Conservation (phyloP, 1,284 basidiomycete genomes). For the Sporisorium scitamineum region DNA sequence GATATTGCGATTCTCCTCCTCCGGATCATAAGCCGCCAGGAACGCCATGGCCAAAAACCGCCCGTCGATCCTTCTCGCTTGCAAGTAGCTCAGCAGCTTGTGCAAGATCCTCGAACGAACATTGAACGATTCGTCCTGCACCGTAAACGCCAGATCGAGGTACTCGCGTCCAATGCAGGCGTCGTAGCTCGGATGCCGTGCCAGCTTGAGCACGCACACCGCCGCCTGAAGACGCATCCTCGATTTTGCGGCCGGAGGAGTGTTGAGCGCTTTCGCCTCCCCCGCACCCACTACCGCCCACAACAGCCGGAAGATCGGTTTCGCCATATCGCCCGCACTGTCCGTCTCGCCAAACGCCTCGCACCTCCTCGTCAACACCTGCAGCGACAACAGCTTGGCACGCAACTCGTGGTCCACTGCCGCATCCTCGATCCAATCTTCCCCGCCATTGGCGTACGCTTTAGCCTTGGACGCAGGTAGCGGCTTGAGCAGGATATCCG, state of each 20-base stretch:
- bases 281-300: slow-evolving; percentile 49
- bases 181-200: slow-evolving; percentile 76
- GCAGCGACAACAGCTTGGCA: slow-evolving; percentile 49
- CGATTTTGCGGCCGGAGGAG: slow-evolving; percentile 52
- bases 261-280: slow-evolving; percentile 52
- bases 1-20: slow-evolving; percentile 71
- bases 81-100: slow-evolving; percentile 79
- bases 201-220: slow-evolving; percentile 83
- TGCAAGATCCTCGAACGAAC: slow-evolving; percentile 83
- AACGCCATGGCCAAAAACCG: slow-evolving; percentile 87
- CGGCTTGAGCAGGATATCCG: slow-evolving; percentile 54
- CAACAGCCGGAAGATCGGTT: slow-evolving; percentile 59
- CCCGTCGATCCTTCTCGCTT: slow-evolving; percentile 76
- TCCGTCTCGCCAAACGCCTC: slow-evolving; percentile 47
- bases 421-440: slow-evolving; percentile 59
- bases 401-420: slow-evolving; percentile 40
- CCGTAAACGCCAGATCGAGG: slow-evolving; percentile 78
- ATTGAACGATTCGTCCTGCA: slow-evolving; percentile 88
- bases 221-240: slow-evolving; percentile 83
- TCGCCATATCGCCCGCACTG: slow-evolving; percentile 45
- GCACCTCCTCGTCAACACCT: slow-evolving; percentile 56
- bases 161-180: slow-evolving; percentile 77
- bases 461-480: slow-evolving; percentile 29
- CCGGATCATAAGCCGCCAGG: slow-evolving; percentile 90
- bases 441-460: slow-evolving; percentile 24